Conservation (phyloP, 176 grass and related monocot genomes). For the Hsuehochloa calcarea region DNA sequence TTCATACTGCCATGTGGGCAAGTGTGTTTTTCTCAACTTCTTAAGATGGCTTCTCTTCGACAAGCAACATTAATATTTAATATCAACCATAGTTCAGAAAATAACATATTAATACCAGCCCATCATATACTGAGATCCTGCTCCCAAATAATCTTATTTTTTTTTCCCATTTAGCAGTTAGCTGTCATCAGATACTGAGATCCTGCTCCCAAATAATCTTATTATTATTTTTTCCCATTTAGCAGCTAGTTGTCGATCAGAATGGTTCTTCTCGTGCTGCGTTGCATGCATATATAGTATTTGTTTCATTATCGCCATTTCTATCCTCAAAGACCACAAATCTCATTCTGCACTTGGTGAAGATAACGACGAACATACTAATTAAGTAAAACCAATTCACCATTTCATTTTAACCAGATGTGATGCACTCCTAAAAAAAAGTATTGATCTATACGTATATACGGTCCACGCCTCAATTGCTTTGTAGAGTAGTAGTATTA, state of each 20-base stretch:
- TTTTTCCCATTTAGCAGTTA: background rate
- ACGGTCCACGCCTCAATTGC: background rate
- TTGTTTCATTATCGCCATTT: background rate
- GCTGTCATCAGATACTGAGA: background rate
- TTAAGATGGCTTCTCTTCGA: background rate
- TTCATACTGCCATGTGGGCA: background rate
- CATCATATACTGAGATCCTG: background rate
- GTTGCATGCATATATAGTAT: background rate
- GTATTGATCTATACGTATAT: background rate
- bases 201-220: background rate
- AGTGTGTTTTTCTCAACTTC: background rate
- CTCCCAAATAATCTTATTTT: background rate
- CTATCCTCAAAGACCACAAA: background rate
- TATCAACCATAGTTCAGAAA: background rate
- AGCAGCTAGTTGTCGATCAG: background rate
- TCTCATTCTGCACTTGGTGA: background rate
- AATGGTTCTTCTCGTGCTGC: constrained; percentile 17
- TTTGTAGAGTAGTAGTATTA: background rate
- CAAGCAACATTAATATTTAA: background rate
- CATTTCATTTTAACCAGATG: background rate
- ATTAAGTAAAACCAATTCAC: background rate
- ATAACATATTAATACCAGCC: background rate
- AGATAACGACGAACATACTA: background rate
- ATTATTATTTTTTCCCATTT: background rate
- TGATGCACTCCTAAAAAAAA: background rate